Conservation (phyloP, 306 rosid genomes). For the Lagenaria siceraria region DNA sequence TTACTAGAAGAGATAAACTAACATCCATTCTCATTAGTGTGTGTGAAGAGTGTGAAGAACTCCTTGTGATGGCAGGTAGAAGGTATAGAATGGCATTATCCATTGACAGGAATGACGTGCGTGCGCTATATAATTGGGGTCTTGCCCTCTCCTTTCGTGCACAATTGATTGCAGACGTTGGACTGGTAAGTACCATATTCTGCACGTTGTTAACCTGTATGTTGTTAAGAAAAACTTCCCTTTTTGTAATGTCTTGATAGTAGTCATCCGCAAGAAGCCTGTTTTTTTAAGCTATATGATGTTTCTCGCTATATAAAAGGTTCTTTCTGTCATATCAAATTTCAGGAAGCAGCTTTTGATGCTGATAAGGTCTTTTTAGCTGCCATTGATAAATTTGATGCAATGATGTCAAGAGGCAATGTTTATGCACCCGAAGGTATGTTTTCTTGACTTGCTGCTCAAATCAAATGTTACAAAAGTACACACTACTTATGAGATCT, state of each 20-base stretch:
- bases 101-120: conserved; percentile 64
- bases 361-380: conserved; percentile 92
- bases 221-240: background rate
- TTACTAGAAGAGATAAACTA: conserved; percentile 42
- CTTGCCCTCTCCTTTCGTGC: conserved; percentile 95
- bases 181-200: conserved; percentile 54
- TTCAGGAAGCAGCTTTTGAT: conserved; percentile 78
- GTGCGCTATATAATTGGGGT: conserved; percentile 96
- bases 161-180: conserved; percentile 82
- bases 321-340: conserved; percentile 6
- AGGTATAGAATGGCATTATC: conserved; percentile 83
- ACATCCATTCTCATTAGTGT: conserved; percentile 49
- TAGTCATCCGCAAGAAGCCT: background rate
- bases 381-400: conserved; percentile 92
- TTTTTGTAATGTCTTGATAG: background rate
- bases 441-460: background rate
- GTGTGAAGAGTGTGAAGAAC: conserved; percentile 89
- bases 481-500: background rate
- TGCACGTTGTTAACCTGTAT: background rate
- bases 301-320: background rate
- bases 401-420: conserved; percentile 84
- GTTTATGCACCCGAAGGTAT: conserved; percentile 75
- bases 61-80: conserved; percentile 88
- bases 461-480: background rate
- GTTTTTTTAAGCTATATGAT: conserved; percentile 1